These are phyloP conservation scores for Tylopilus felleus DNA, from an alignment of 768 basidiomycete genomes.

Conservation along the genomic window DNA sequence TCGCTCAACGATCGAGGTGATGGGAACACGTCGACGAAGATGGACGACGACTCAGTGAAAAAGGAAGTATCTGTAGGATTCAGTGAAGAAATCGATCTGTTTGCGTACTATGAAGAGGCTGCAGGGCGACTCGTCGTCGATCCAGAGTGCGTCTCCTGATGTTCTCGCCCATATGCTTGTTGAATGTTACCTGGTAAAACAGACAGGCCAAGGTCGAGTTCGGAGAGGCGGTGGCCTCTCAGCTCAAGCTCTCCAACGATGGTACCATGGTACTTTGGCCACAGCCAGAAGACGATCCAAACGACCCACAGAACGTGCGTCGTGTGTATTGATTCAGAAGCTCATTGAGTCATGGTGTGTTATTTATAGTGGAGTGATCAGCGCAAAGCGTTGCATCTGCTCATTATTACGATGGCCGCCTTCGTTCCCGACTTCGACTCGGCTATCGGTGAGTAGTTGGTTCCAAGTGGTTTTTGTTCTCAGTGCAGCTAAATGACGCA, in stretches of 20 bases:
- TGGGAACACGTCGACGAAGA: not conserved
- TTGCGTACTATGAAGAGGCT: slow-evolving; percentile 47
- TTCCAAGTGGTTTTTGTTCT: not conserved
- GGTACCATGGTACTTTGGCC: slow-evolving; percentile 53
- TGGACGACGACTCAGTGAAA: slow-evolving; percentile 2
- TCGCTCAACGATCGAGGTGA: not conserved
- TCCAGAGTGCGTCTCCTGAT: slow-evolving; percentile 43
- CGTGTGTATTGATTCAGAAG: not conserved
- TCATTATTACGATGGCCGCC: slow-evolving; percentile 49
- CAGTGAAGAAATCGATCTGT: slow-evolving; percentile 30
- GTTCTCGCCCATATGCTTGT: too few relatives aligned
- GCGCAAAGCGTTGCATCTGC: slow-evolving; percentile 44
- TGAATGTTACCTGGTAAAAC: not conserved
- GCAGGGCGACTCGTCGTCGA: slow-evolving; percentile 63
- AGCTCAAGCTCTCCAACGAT: slow-evolving; percentile 44
- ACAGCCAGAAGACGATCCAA: slow-evolving; percentile 46
- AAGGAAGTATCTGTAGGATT: not conserved
- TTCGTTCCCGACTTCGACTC: slow-evolving; percentile 56
- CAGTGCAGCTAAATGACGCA: not conserved
- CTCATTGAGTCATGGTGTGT: not conserved
- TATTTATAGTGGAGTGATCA: slow-evolving; percentile 40
- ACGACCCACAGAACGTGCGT: slow-evolving; percentile 54
- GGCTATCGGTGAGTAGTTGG: slow-evolving; percentile 40
- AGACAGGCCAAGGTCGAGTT: slow-evolving; percentile 50
- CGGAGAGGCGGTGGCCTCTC: slow-evolving; percentile 42